Conservation (phyloP, 2,329 filamentous ascomycete species). For the Verticillium klebahnii region DNA sequence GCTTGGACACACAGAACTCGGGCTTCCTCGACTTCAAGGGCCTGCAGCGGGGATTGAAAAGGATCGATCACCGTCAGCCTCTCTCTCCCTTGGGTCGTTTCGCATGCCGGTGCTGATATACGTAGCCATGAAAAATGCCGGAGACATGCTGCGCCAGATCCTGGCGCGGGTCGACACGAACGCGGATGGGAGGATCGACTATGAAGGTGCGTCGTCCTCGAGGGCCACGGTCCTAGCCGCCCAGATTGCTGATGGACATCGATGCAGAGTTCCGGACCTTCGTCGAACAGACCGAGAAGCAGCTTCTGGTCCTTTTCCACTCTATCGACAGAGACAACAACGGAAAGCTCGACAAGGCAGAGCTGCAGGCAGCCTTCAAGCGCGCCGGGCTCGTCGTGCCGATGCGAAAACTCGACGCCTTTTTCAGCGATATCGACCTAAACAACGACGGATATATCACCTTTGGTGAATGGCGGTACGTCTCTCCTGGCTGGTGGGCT, state of each 20-base stretch:
- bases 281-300: slow-evolving; percentile 79
- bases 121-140: slow-evolving; percentile 79
- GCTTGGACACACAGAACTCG: slow-evolving; percentile 70
- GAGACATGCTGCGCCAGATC: slow-evolving; percentile 75
- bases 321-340: slow-evolving; percentile 83
- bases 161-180: slow-evolving; percentile 80
- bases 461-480: slow-evolving; percentile 96
- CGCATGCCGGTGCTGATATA: neutral
- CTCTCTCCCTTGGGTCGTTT: neutral
- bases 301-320: slow-evolving; percentile 77
- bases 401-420: slow-evolving; percentile 70
- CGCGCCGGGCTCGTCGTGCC: slow-evolving; percentile 76
- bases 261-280: slow-evolving; percentile 82
- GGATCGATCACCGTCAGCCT: slow-evolving; percentile 81
- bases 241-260: slow-evolving; percentile 8
- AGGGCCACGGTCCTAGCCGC: slow-evolving; percentile 5
- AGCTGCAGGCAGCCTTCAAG: slow-evolving; percentile 75
- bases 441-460: slow-evolving; percentile 85
- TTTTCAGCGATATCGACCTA: slow-evolving; percentile 85
- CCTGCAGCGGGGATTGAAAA: slow-evolving; percentile 76
- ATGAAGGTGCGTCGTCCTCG: slow-evolving; percentile 59
- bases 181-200: slow-evolving; percentile 85
- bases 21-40: slow-evolving; percentile 81
- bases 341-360: slow-evolving; percentile 80
- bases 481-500: slow-evolving; percentile 15